Conservation (phyloP, 2,329 filamentous ascomycete species). For the Colletotrichum sp. region DNA sequence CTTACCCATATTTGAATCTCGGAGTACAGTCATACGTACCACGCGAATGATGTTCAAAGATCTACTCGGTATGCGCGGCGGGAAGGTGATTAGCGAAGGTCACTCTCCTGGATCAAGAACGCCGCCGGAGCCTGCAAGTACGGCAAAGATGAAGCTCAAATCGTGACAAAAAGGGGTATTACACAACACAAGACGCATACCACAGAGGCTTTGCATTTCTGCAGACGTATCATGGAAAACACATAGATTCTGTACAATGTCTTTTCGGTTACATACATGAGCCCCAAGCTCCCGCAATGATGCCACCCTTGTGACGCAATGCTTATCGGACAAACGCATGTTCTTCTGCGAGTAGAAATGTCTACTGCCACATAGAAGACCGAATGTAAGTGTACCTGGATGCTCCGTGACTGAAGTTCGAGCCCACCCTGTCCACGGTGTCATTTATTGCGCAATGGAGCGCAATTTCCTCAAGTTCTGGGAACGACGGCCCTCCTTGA, state of each 20-base stretch:
- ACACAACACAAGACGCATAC: not conserved
- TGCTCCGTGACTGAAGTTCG: not conserved
- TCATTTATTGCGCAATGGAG: not conserved
- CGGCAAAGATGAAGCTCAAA: not conserved
- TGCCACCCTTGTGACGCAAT: not conserved
- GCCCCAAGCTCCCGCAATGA: not conserved
- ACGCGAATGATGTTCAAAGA: slow-evolving; percentile 19
- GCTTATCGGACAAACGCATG: accelerated
- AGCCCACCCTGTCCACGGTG: not conserved
- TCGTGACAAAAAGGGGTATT: not conserved
- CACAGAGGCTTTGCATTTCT: not conserved
- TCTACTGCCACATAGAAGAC: not conserved
- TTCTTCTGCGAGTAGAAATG: not conserved
- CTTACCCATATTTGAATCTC: slow-evolving; percentile 19
- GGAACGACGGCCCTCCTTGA: not conserved
- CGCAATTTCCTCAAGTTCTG: not conserved
- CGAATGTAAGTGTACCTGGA: not conserved
- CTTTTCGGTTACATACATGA: not conserved
- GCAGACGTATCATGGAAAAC: not conserved
- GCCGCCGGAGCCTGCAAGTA: slow-evolving; percentile 4
- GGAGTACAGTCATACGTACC: slow-evolving; percentile 13
- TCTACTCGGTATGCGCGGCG: not conserved
- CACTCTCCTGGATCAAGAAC: not conserved
- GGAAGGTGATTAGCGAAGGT: not conserved
- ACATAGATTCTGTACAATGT: not conserved